These are phyloP conservation scores for Trichosporon sp. DNA, from an alignment of 1,284 basidiomycete species.

Conservation along the genomic window DNA sequence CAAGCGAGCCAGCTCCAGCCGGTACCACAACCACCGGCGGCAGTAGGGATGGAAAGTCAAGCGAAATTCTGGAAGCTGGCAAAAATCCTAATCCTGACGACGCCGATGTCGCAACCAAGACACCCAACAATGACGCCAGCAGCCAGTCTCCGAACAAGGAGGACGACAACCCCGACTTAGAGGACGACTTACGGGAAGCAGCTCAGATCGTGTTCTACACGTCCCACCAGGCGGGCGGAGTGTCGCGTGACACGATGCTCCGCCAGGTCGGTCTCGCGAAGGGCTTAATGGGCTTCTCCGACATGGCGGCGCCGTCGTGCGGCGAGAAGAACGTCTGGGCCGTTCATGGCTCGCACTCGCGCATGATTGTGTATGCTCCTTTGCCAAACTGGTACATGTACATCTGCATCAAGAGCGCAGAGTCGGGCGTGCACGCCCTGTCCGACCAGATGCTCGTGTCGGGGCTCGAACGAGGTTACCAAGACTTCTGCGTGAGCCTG, in stretches of 20 bases:
- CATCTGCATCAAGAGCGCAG: slow-evolving; percentile 33
- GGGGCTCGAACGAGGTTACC: slow-evolving; percentile 43
- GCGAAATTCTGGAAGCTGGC: not conserved
- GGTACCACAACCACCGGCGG: not conserved
- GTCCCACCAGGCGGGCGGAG: slow-evolving; percentile 40
- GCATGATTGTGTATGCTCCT: slow-evolving; percentile 46
- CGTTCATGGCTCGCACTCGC: slow-evolving; percentile 40
- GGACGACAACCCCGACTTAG: slow-evolving; percentile 40
- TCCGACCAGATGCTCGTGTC: slow-evolving; percentile 45
- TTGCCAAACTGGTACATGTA: slow-evolving; percentile 50
- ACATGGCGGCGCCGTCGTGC: slow-evolving; percentile 34
- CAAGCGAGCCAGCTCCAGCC: not conserved
- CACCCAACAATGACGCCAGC: not conserved
- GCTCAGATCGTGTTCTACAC: slow-evolving; percentile 55
- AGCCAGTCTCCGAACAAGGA: not conserved
- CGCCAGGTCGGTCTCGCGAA: slow-evolving; percentile 52
- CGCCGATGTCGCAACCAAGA: slow-evolving; percentile 3
- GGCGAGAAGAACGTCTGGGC: slow-evolving; percentile 33
- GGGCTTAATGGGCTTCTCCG: slow-evolving; percentile 51
- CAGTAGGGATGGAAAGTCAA: not conserved
- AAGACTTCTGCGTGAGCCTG: slow-evolving; percentile 47
- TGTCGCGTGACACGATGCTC: slow-evolving; percentile 51
- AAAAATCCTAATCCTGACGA: not conserved
- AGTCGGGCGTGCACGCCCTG: slow-evolving; percentile 29
- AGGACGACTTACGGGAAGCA: slow-evolving; percentile 51